Conservation (phyloP, 371 early-diverging fungal species). For the Synchytrium microbalum region DNA sequence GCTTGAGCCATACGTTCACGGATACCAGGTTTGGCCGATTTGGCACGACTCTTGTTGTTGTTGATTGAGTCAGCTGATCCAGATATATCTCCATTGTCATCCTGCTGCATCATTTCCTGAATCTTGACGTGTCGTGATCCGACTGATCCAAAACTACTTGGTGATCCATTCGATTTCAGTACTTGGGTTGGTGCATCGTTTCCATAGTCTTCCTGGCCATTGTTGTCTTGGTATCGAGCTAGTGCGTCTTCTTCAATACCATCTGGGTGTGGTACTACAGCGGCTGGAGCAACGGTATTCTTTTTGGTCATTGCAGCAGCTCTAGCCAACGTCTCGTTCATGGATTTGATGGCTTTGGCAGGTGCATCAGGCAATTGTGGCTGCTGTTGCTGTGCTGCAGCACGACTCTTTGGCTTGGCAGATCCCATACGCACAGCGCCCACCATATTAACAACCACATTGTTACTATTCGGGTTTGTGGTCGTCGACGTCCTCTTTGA, state of each 20-base stretch:
- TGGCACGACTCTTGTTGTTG: neutral
- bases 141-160: neutral
- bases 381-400: too few species aligned
- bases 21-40: neutral
- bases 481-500: neutral
- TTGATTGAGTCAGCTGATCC: too few species aligned
- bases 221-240: neutral
- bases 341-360: neutral
- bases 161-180: neutral
- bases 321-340: neutral
- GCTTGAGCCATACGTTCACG: neutral
- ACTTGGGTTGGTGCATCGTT: neutral
- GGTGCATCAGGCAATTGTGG: neutral
- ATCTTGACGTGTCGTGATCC: neutral
- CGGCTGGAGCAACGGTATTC: neutral
- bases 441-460: too few species aligned
- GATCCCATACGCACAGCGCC: too few species aligned
- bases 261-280: too few species aligned
- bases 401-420: too few species aligned
- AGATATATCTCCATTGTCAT: too few species aligned
- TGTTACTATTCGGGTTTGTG: neutral
- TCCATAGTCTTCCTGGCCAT: neutral
- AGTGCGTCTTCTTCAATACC: neutral
- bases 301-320: neutral
- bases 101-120: neutral